Evolutionary conservation across 139 green algal species (phyloP), one percentile per base, ranked within the genome.

Genomic region (Haematococcus lacustris): DNA sequence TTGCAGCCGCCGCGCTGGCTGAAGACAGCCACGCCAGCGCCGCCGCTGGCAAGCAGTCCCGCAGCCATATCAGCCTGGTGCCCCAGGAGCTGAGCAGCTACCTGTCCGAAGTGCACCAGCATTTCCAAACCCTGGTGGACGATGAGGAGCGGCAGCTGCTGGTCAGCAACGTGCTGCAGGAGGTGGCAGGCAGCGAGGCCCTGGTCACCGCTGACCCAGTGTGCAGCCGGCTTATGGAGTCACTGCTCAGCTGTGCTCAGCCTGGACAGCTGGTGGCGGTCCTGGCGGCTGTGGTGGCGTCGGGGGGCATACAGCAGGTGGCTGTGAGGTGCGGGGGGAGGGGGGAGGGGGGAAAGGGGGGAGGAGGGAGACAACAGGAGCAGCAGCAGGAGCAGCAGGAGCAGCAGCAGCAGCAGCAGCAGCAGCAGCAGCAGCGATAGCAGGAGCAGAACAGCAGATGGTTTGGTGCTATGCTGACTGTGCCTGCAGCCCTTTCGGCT

Each of bases 131-230:
- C 17, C 64, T 93, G 21, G 68, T 78, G 26, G 85, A 92, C 62
- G 68, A 74, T 28, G 89, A 93, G 67, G 83, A 94, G 71, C 68
- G 76, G 23, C 26, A 74, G 30, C 64, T 92, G 62, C 76, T 94
- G 25, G 78, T 86, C 17, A 78, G 73, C 13, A 92, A 92, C 39
- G 88, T 85, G 1, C 60, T 94, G 38, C 87, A 88, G 57, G 89
- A 93, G 73, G 57, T 84, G 1, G 35, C 59, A 28, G 78, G 74
- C n/a, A 78, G 78, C 34, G 78, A 84, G 61, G 38, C 71, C 38
- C 62, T 68, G 7, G 68, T 76, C 0, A 65, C 74, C n/a, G 74
- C 59, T 34, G 75, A 73, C 40, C 68, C 71, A 1, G 38, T 37
- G 4, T 87, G 80, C 74, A 90, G 82, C 62, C 71, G 86, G 2